Conservation (phyloP, 139 green algal genomes). For the Yamagishiella unicocca region DNA sequence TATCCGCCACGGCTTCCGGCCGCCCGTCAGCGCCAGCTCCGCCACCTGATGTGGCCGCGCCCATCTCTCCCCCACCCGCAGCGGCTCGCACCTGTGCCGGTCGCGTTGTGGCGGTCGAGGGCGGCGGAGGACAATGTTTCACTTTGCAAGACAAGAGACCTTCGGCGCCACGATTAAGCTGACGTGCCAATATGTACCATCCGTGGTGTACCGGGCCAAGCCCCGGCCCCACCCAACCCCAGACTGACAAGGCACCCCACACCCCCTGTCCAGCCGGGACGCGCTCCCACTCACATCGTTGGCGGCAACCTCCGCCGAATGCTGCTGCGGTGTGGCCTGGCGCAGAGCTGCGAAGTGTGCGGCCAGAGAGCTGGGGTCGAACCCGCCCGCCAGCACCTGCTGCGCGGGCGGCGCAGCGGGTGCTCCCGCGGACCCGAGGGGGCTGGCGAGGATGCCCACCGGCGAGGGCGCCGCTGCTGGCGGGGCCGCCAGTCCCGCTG, state of each 20-base stretch:
- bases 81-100: no score
- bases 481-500: not conserved
- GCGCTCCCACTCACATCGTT: conserved; percentile 3
- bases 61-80: no score
- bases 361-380: conserved; percentile 5
- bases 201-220: no score
- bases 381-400: not conserved
- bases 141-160: no score
- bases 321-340: conserved; percentile 8
- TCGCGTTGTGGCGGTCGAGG: no score
- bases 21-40: not conserved
- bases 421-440: not conserved
- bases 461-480: not conserved
- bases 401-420: not conserved
- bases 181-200: no score
- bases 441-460: not conserved
- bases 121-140: no score
- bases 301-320: not conserved
- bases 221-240: no score
- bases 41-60: no score
- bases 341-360: conserved; percentile 1
- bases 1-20: not conserved
- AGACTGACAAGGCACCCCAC: no score
- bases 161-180: no score
- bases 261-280: no score